These are phyloP conservation scores for Ogataea siamensis DNA, from an alignment of 805 yeast genomes.

Conservation along the genomic window DNA sequence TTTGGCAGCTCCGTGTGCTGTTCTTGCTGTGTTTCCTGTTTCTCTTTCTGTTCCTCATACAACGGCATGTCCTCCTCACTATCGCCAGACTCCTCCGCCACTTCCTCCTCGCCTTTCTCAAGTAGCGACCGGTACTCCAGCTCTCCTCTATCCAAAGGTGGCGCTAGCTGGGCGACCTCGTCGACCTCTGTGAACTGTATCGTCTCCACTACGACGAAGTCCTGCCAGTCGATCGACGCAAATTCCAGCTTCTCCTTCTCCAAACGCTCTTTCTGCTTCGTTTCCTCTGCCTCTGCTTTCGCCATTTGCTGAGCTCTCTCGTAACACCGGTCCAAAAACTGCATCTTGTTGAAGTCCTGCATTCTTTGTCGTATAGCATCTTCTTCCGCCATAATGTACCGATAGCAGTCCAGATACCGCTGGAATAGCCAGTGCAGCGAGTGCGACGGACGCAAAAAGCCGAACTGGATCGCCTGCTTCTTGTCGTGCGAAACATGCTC, in stretches of 20 bases:
- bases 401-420: slow-evolving; percentile 56
- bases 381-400: slow-evolving; percentile 32
- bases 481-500: slow-evolving; percentile 27
- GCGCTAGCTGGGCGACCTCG: slow-evolving; percentile 51
- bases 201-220: slow-evolving; percentile 68
- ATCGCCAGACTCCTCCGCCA: slow-evolving; percentile 33
- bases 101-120: slow-evolving; percentile 40
- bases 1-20: not conserved
- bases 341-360: slow-evolving; percentile 26
- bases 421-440: slow-evolving; percentile 54
- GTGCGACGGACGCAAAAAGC: slow-evolving; percentile 60
- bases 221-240: slow-evolving; percentile 86
- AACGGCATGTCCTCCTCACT: slow-evolving; percentile 10
- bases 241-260: slow-evolving; percentile 48
- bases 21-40: slow-evolving; percentile 5
- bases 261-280: slow-evolving; percentile 32
- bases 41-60: slow-evolving; percentile 11
- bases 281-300: slow-evolving; percentile 34
- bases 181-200: slow-evolving; percentile 64
- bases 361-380: slow-evolving; percentile 20
- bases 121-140: slow-evolving; percentile 61
- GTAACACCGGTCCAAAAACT: slow-evolving; percentile 46
- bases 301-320: slow-evolving; percentile 54
- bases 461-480: slow-evolving; percentile 54
- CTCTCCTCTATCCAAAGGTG: slow-evolving; percentile 57